Conservation (phyloP, 2,329 filamentous ascomycete species). For the Fusarium sp. region DNA sequence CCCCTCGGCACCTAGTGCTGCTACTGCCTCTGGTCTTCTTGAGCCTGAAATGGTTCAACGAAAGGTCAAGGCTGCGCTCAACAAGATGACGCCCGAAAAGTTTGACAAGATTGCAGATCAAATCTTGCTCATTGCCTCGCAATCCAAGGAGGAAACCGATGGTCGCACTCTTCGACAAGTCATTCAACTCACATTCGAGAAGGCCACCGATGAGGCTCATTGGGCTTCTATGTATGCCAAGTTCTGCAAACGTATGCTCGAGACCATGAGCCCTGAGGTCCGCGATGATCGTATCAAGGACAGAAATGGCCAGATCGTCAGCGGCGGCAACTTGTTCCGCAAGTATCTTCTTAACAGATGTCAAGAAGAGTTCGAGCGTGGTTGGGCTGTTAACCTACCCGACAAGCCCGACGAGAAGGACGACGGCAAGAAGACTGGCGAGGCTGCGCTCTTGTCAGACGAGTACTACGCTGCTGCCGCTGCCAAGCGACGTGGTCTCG, state of each 20-base stretch:
- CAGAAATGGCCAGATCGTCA: slow-evolving; percentile 88
- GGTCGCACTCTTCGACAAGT: slow-evolving; percentile 96
- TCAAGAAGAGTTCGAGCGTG: slow-evolving; percentile 98
- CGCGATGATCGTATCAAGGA: slow-evolving; percentile 95
- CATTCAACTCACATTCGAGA: slow-evolving; percentile 98
- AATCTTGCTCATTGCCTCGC: slow-evolving; percentile 90
- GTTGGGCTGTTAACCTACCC: slow-evolving; percentile 92
- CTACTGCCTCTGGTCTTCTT: slow-evolving; percentile 70
- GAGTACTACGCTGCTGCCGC: slow-evolving; percentile 96
- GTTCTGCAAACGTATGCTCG: slow-evolving; percentile 97
- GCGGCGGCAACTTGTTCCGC: slow-evolving; percentile 93
- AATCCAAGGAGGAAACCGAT: slow-evolving; percentile 95
- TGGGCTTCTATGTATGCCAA: slow-evolving; percentile 99
- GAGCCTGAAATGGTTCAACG: slow-evolving; percentile 95
- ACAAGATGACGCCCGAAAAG: slow-evolving; percentile 99
- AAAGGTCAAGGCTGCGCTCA: slow-evolving; percentile 97
- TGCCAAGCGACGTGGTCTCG: slow-evolving; percentile 95
- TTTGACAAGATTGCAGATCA: slow-evolving; percentile 96
- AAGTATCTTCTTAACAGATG: slow-evolving; percentile 99
- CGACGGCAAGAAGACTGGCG: slow-evolving; percentile 68
- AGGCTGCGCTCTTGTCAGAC: slow-evolving; percentile 88
- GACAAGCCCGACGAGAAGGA: slow-evolving; percentile 76
- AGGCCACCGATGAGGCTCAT: slow-evolving; percentile 97
- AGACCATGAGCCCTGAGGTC: slow-evolving; percentile 94
- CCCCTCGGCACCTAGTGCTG: slow-evolving; percentile 52